phyloP scores from a whole-genome alignment of 176 grass and related monocot genomes.

The Aegilops longissima region DNA sequence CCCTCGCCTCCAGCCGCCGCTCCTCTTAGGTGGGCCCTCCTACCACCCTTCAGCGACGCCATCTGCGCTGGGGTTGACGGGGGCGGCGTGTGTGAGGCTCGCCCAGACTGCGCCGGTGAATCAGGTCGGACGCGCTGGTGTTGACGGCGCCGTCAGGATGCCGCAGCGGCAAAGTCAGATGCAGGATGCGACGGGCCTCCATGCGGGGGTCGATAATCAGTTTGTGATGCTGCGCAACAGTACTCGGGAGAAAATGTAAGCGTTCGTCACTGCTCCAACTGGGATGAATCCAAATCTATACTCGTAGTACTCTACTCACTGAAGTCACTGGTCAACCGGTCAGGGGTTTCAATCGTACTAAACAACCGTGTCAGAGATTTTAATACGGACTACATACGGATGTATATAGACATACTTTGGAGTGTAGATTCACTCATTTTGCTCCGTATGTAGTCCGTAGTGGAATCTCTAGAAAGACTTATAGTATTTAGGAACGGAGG shows the following conservation, averaged over 20 bases:
- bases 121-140: slow-evolving; percentile 16
- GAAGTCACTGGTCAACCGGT: background rate
- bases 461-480: no score
- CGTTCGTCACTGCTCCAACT: slow-evolving; percentile 6
- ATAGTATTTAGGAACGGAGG: no score
- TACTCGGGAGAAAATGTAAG: slow-evolving; percentile 66
- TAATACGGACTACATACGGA: no score
- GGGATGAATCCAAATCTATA: no score
- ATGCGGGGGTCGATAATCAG: slow-evolving; percentile 12
- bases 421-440: no score
- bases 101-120: slow-evolving; percentile 27
- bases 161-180: slow-evolving; percentile 38
- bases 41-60: no score
- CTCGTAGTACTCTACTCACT: no score
- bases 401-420: no score
- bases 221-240: slow-evolving; percentile 21
- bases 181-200: slow-evolving; percentile 20
- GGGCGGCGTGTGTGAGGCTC: background rate
- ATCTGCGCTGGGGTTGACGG: no score
- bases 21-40: no score
- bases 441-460: no score
- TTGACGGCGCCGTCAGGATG: background rate
- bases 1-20: no score
- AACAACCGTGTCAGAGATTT: background rate
- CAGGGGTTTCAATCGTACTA: background rate